phyloP scores from a whole-genome alignment of 176 grass and related monocot genomes.

The Oryza australiensis region DNA sequence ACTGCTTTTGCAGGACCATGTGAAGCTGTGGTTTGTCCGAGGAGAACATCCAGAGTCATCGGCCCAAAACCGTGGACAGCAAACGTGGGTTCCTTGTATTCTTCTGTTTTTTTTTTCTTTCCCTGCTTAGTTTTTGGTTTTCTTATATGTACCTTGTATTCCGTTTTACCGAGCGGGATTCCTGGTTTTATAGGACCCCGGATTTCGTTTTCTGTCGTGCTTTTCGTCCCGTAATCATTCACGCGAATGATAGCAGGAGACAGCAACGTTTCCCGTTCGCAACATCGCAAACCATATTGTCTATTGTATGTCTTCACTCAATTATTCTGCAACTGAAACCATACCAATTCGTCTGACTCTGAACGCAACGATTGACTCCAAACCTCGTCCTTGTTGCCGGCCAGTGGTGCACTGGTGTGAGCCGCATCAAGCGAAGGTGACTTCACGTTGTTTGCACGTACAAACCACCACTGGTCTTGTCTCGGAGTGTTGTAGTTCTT shows the following conservation, averaged over 20 bases:
- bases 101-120: too few species aligned
- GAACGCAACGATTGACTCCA: background rate
- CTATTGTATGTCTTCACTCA: background rate
- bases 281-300: background rate
- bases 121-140: too few species aligned
- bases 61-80: slow-evolving; percentile 13
- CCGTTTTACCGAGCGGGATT: too few species aligned
- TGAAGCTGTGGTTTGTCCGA: background rate
- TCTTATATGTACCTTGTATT: too few species aligned
- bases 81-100: background rate
- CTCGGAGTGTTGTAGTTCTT: background rate
- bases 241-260: background rate
- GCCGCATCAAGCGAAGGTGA: background rate
- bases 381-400: background rate
- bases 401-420: background rate
- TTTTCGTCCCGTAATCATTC: background rate
- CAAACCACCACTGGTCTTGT: background rate
- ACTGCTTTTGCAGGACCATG: slow-evolving; percentile 2
- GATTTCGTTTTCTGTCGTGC: background rate
- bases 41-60: too few species aligned
- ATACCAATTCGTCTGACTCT: background rate
- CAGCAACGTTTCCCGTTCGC: background rate
- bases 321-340: background rate
- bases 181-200: too few species aligned
- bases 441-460: too few species aligned